Evolutionary conservation across 78 protist species (phyloP).

Genomic region (Dictyostelium firmibasis): DNA sequence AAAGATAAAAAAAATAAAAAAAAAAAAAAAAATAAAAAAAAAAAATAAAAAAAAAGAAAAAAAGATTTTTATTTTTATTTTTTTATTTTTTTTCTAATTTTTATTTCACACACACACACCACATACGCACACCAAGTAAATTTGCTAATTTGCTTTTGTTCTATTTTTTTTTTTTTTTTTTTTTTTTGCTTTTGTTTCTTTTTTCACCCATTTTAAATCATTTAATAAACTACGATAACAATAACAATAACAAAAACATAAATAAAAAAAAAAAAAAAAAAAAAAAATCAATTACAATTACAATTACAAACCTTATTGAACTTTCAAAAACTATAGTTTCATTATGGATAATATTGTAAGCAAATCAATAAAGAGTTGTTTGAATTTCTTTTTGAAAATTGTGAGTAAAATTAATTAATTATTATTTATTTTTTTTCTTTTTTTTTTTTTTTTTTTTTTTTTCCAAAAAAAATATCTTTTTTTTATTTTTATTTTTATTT

Average conservation of each 20-base stretch:
- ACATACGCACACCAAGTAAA: not conserved
- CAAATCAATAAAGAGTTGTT: not conserved
- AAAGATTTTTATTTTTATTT: not conserved
- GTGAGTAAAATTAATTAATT: not conserved
- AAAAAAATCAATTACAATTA: not conserved
- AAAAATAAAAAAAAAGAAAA: too few relatives aligned
- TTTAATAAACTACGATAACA: not conserved
- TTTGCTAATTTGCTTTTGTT: not conserved
- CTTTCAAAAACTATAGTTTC: not conserved
- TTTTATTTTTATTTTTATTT: constrained; percentile 1
- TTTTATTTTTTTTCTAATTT: too few relatives aligned
- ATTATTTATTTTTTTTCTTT: not conserved
- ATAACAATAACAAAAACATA: not conserved
- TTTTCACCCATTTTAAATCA: not conserved
- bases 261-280: not conserved
- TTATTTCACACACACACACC: not conserved
- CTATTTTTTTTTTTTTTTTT: not conserved
- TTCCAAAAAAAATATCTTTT: not conserved
- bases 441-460: not conserved
- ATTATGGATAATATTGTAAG: constrained; percentile 3
- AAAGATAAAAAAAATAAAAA: not conserved
- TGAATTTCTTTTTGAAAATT: constrained; percentile 6
- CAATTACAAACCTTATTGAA: not conserved
- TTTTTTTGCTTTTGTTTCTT: not conserved
- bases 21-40: not conserved